Evolutionary conservation across 129 eudicot genomes (phyloP).

Genomic region (Chrysanthemum makinoi): DNA sequence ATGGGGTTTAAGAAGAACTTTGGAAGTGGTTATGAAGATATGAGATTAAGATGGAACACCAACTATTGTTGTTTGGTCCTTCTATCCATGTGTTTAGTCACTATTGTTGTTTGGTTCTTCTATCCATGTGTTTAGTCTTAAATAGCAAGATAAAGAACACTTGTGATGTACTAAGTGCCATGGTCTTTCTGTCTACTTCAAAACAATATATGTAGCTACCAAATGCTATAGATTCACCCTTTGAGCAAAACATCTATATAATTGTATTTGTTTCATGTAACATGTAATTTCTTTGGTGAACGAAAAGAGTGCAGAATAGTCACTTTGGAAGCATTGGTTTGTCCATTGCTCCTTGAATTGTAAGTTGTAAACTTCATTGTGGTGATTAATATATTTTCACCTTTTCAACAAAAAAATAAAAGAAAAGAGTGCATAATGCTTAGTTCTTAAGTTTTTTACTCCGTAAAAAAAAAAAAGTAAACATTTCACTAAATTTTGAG

Average conservation of each 20-base stretch:
- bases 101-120: slow-evolving; percentile 21
- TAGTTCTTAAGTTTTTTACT: no score
- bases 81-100: slow-evolving; percentile 23
- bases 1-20: slow-evolving; percentile 26
- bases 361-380: no score
- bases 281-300: not conserved
- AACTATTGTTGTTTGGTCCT: slow-evolving; percentile 23
- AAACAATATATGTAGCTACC: not conserved
- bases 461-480: no score
- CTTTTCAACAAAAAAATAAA: no score
- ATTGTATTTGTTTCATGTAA: not conserved
- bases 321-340: not conserved
- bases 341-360: no score
- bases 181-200: slow-evolving; percentile 7
- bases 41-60: slow-evolving; percentile 35
- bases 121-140: slow-evolving; percentile 30
- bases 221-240: not conserved
- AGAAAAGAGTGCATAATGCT: no score
- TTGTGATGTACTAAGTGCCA: slow-evolving; percentile 16
- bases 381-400: no score
- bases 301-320: not conserved
- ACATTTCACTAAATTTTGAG: no score
- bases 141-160: slow-evolving; percentile 16
- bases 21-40: slow-evolving; percentile 33
- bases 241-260: not conserved